A percentile compares a stretch with the other conserved stretches of the same genome.
Evolutionary conservation across 2,329 filamentous ascomycete species (phyloP).

Genomic region (Aspergillus ibericus): DNA sequence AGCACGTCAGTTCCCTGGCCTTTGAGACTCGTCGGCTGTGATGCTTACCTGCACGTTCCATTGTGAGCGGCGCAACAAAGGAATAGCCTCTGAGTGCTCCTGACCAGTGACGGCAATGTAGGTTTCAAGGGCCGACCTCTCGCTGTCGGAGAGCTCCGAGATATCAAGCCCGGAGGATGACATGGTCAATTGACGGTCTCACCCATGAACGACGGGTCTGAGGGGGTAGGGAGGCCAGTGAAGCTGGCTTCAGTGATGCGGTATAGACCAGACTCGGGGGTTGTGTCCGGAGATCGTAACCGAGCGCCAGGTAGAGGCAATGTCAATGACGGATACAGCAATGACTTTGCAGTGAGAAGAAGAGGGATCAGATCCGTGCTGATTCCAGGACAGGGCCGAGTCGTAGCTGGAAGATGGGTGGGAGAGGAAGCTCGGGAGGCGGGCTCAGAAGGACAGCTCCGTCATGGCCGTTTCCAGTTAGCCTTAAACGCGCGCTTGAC

Average conservation of each 20-base stretch:
- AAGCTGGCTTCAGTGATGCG: background rate
- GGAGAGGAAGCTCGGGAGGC: constrained; percentile 9
- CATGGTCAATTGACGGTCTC: constrained; percentile 35
- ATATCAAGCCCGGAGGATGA: constrained; percentile 54
- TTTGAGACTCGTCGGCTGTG: no score
- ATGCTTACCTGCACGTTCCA: constrained; percentile 83
- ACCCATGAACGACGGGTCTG: constrained; percentile 20
- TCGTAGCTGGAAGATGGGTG: no score
- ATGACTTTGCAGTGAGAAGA: background rate
- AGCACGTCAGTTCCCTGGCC: background rate
- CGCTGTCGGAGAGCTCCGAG: constrained; percentile 69
- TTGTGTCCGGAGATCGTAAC: background rate
- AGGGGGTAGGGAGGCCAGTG: background rate
- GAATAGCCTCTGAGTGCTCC: constrained; percentile 71
- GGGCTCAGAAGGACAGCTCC: constrained; percentile 20
- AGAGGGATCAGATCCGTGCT: background rate
- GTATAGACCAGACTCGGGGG: background rate
- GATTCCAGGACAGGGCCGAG: no score
- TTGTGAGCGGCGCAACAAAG: constrained; percentile 79
- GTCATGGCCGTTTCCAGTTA: constrained; percentile 21
- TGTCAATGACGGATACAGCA: background rate
- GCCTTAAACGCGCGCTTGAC: constrained; percentile 23
- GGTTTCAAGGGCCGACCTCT: constrained; percentile 83
- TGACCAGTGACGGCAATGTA: constrained; percentile 88
- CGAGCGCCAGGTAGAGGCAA: background rate